phyloP scores from a whole-genome alignment of 192 early-diverging fungal genomes.

The Coemansia reversa region DNA sequence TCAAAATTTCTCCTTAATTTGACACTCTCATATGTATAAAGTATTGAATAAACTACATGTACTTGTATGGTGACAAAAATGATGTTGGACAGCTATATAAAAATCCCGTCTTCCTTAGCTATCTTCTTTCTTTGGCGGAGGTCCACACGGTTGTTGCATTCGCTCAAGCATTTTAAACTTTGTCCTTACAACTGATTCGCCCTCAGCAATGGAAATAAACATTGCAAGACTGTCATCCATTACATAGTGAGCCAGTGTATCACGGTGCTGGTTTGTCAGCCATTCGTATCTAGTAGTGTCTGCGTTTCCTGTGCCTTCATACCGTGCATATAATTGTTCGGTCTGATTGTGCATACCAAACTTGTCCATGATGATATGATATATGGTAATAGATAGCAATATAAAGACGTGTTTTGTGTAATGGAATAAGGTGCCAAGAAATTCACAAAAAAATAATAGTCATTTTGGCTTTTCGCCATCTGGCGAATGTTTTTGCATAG shows the following conservation, averaged over 20 bases:
- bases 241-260: constrained; percentile 49
- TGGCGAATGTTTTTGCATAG: too few species aligned
- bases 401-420: too few species aligned
- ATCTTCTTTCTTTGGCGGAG: constrained; percentile 13
- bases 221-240: constrained; percentile 42
- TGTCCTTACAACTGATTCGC: constrained; percentile 24
- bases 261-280: constrained; percentile 53
- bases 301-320: constrained; percentile 49
- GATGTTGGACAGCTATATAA: background rate
- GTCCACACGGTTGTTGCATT: constrained; percentile 39
- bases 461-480: too few species aligned
- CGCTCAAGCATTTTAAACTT: constrained; percentile 42
- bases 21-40: background rate
- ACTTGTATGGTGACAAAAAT: background rate
- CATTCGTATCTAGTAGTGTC: constrained; percentile 49
- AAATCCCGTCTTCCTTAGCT: background rate
- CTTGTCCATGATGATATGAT: constrained; percentile 32
- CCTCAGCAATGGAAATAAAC: constrained; percentile 45
- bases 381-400: too few species aligned
- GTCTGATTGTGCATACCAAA: constrained; percentile 58
- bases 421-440: too few species aligned
- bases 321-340: constrained; percentile 47
- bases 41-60: background rate
- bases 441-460: too few species aligned
- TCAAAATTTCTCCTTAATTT: constrained; percentile 70